phyloP scores from a whole-genome alignment of 495 filamentous ascomycete genomes.

The Glutinoglossum americanum region DNA sequence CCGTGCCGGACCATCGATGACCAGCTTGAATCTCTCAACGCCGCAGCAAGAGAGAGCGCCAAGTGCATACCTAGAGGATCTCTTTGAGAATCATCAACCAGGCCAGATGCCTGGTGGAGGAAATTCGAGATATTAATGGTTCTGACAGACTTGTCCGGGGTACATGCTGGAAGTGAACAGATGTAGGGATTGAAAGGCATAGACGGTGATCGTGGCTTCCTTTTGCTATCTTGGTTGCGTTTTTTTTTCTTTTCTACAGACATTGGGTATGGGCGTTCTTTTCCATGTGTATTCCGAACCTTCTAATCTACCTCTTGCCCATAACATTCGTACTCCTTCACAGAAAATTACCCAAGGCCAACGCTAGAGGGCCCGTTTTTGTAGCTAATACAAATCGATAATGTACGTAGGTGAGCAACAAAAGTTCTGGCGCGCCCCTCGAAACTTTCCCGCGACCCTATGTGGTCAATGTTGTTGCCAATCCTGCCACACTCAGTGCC shows the following conservation, averaged over 20 bases:
- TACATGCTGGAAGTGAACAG: not conserved
- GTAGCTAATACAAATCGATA: not conserved
- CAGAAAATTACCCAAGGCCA: not conserved
- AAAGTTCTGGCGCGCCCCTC: no score
- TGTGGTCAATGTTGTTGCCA: no score
- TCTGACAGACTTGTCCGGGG: not conserved
- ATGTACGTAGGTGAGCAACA: no score
- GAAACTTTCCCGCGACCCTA: no score
- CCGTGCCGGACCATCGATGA: slow-evolving; percentile 36
- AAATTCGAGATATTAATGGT: not conserved
- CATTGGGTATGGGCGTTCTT: not conserved
- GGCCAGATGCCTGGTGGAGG: not conserved
- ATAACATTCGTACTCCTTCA: not conserved
- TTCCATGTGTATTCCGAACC: not conserved
- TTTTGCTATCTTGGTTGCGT: not conserved
- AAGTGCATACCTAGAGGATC: slow-evolving; percentile 80
- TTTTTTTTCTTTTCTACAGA: not conserved
- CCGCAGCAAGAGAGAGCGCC: slow-evolving; percentile 47
- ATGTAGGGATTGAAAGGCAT: not conserved
- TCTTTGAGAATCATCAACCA: slow-evolving; percentile 47
- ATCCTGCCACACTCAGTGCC: no score
- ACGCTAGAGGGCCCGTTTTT: not conserved
- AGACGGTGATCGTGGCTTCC: not conserved
- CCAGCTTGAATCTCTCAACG: slow-evolving; percentile 43
- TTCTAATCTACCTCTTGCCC: not conserved